These are phyloP conservation scores for Candida tammaniensis DNA, from an alignment of 805 yeast genomes.

Conservation along the genomic window DNA sequence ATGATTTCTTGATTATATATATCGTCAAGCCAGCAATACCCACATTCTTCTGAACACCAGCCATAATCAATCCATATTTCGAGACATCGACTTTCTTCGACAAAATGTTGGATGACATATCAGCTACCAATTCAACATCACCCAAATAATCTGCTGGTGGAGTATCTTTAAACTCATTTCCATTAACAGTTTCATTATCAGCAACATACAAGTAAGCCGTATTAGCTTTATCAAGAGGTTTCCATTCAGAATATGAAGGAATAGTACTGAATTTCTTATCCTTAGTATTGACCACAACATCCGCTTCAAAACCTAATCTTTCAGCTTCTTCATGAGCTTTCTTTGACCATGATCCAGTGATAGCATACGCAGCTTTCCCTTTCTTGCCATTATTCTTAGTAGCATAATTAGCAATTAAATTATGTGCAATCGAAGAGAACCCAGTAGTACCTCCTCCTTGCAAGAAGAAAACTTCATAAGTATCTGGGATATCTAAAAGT, in stretches of 20 bases:
- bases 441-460: constrained; percentile 99
- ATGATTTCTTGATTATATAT: constrained; percentile 80
- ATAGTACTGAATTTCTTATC: constrained; percentile 60
- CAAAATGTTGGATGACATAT: constrained; percentile 89
- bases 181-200: constrained; percentile 97
- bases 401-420: constrained; percentile 72
- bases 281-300: constrained; percentile 66
- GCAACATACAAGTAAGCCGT: constrained; percentile 87
- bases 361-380: constrained; percentile 81
- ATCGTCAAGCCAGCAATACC: constrained; percentile 95
- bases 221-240: constrained; percentile 48
- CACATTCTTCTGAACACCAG: constrained; percentile 98
- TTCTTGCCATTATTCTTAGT: constrained; percentile 62
- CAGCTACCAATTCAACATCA: constrained; percentile 83
- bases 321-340: constrained; percentile 85
- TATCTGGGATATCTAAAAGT: constrained; percentile 76
- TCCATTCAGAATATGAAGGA: constrained; percentile 68
- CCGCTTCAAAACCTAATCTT: constrained; percentile 76
- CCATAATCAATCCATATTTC: constrained; percentile 86
- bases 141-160: constrained; percentile 56
- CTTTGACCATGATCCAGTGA: constrained; percentile 93
- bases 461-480: constrained; percentile 90
- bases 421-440: constrained; percentile 83
- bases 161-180: constrained; percentile 68
- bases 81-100: constrained; percentile 78